A percentile compares a stretch with the other conserved stretches of the same genome.
phyloP scores from a whole-genome alignment of 2,329 filamentous ascomycete genomes.

The Teratosphaeriaceae sp. region DNA sequence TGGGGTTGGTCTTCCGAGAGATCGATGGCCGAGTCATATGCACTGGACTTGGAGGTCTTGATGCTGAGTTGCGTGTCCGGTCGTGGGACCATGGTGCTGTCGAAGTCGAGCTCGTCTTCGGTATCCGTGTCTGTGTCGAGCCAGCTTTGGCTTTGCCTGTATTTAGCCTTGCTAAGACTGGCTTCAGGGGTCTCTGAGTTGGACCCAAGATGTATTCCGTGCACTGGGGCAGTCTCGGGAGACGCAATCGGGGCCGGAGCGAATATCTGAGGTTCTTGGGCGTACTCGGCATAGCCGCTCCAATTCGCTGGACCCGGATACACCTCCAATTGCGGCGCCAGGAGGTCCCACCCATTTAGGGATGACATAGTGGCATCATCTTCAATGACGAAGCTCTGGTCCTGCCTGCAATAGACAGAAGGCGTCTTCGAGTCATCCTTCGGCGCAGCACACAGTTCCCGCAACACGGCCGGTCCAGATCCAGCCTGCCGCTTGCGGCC shows the following conservation, averaged over 20 bases:
- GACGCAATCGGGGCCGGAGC: background rate
- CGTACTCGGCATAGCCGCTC: background rate
- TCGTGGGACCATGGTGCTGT: background rate
- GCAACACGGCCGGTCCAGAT: background rate
- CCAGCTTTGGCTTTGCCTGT: constrained; percentile 7
- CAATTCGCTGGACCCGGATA: background rate
- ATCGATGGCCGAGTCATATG: constrained; percentile 10
- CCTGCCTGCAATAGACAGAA: background rate
- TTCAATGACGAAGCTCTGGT: constrained; percentile 3
- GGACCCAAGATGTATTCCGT: background rate
- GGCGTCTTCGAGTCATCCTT: background rate
- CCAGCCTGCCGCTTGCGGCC: constrained; percentile 4
- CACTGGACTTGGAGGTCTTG: constrained; percentile 1
- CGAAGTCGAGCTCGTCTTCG: background rate
- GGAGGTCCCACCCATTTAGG: constrained; percentile 3
- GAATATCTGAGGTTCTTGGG: background rate
- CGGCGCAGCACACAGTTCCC: background rate
- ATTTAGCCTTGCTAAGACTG: background rate
- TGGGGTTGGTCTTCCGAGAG: constrained; percentile 4
- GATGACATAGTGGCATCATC: background rate
- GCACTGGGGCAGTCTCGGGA: background rate
- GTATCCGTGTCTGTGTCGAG: constrained; percentile 5
- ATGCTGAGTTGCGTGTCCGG: constrained; percentile 2
- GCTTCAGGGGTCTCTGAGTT: background rate
- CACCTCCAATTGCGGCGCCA: background rate